phyloP scores from a whole-genome alignment of 2,329 filamentous ascomycete genomes.

The Neonectria coccinea region DNA sequence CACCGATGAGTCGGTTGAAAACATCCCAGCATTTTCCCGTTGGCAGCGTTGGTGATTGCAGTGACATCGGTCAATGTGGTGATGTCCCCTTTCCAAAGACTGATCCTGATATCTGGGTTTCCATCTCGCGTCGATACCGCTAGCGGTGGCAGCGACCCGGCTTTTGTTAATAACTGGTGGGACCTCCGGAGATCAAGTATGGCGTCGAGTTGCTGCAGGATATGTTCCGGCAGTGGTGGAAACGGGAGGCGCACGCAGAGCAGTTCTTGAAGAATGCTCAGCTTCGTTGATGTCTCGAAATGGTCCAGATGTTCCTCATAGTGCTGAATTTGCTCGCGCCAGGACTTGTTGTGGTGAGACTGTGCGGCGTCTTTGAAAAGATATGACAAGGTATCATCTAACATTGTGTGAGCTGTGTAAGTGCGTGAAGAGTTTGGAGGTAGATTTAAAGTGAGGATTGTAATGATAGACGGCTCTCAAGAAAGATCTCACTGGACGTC shows the following conservation, averaged over 20 bases:
- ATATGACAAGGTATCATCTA: slow-evolving; percentile 17
- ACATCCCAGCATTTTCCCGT: slow-evolving; percentile 36
- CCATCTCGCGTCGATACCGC: not conserved
- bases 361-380: slow-evolving; percentile 28
- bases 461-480: not conserved
- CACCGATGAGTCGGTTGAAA: slow-evolving; percentile 41
- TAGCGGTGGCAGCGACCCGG: not conserved
- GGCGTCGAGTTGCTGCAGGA: slow-evolving; percentile 29
- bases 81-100: slow-evolving; percentile 40
- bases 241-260: slow-evolving; percentile 34
- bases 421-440: too few species aligned
- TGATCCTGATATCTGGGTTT: not conserved
- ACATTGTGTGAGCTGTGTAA: too few species aligned
- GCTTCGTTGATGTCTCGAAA: slow-evolving; percentile 32
- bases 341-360: not conserved
- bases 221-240: slow-evolving; percentile 18
- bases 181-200: slow-evolving; percentile 18
- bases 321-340: slow-evolving; percentile 19
- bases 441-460: not conserved
- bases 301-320: slow-evolving; percentile 31
- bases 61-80: slow-evolving; percentile 30
- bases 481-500: not conserved
- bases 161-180: slow-evolving; percentile 22
- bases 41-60: slow-evolving; percentile 42
- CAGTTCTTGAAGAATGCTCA: slow-evolving; percentile 26